phyloP scores from a whole-genome alignment of 306 rosid genomes.

The Quercus bicolor region DNA sequence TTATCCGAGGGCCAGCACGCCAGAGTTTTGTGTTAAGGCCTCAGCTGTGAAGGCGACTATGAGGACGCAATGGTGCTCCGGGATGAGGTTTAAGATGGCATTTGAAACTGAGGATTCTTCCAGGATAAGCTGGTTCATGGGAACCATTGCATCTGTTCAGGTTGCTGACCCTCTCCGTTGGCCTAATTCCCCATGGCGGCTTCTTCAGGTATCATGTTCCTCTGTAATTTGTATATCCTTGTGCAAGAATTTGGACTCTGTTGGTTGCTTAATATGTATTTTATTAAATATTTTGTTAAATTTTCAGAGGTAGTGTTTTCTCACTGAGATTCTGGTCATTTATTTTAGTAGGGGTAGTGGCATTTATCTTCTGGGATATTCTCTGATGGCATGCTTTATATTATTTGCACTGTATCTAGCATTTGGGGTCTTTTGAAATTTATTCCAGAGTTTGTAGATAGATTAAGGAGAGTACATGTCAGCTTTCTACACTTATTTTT shows the following conservation, averaged over 20 bases:
- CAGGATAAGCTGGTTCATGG: slow-evolving; percentile 97
- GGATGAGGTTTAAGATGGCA: slow-evolving; percentile 98
- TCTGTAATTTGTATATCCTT: background rate
- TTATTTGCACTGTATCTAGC: background rate
- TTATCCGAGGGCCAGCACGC: slow-evolving; percentile 79
- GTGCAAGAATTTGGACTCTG: background rate
- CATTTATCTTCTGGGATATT: background rate
- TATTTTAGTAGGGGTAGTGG: background rate
- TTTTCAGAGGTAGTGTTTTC: background rate
- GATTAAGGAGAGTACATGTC: background rate
- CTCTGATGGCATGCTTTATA: background rate
- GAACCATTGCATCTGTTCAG: slow-evolving; percentile 82
- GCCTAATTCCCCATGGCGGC: slow-evolving; percentile 98
- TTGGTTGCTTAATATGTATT: background rate
- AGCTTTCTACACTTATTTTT: background rate
- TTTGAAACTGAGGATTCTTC: slow-evolving; percentile 98
- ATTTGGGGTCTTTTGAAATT: background rate
- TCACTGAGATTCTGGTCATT: background rate
- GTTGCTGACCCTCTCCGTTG: slow-evolving; percentile 79
- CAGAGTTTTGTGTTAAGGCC: slow-evolving; percentile 83
- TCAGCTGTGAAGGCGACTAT: slow-evolving; percentile 65
- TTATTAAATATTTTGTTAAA: background rate
- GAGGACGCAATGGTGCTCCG: slow-evolving; percentile 87
- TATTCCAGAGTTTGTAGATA: background rate
- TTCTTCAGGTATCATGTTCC: slow-evolving; percentile 66